Percentiles rank a stretch among this genome's conserved stretches.
Evolutionary conservation across 2,329 filamentous ascomycete species (phyloP).

Genomic region (Salinomyces thailandicus): DNA sequence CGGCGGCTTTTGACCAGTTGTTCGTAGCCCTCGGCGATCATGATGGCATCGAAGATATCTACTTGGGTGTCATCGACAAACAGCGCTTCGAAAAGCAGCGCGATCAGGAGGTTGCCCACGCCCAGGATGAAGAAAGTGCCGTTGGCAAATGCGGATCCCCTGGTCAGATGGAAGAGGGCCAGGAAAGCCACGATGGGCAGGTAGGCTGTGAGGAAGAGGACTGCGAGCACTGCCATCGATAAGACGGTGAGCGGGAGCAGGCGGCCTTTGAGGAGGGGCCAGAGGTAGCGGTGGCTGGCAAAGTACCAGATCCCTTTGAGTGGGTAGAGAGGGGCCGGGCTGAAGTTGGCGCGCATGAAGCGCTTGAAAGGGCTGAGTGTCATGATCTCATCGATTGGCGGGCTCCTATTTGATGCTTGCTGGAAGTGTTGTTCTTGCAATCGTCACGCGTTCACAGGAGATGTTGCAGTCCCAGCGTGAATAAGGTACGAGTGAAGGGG

Average conservation of each 20-base stretch:
- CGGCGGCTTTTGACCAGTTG: slow-evolving; percentile 51
- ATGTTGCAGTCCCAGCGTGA: too few species aligned
- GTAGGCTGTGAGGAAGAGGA: slow-evolving; percentile 82
- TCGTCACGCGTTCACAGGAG: too few species aligned
- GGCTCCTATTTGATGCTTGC: too few species aligned
- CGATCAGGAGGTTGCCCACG: slow-evolving; percentile 51
- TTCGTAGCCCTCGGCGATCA: slow-evolving; percentile 63
- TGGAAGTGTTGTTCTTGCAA: too few species aligned
- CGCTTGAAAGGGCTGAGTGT: too few species aligned
- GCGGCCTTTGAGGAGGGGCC: slow-evolving; percentile 66
- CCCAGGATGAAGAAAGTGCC: slow-evolving; percentile 73
- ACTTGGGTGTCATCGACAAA: slow-evolving; percentile 62
- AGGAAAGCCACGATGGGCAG: slow-evolving; percentile 83
- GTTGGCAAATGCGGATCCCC: slow-evolving; percentile 73
- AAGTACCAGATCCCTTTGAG: slow-evolving; percentile 69
- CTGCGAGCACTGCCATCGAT: slow-evolving; percentile 69
- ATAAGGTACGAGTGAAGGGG: too few species aligned
- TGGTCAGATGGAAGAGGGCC: slow-evolving; percentile 68
- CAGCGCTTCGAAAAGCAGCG: slow-evolving; percentile 44
- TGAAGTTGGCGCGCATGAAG: slow-evolving; percentile 25
- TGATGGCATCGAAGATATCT: slow-evolving; percentile 69
- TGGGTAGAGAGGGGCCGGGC: slow-evolving; percentile 25
- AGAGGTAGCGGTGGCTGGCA: slow-evolving; percentile 63
- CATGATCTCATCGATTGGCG: too few species aligned
- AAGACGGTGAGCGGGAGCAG: slow-evolving; percentile 73